These are phyloP conservation scores for Pyricularia sp. DNA, from an alignment of 2,329 filamentous ascomycete genomes.

Conservation along the genomic window DNA sequence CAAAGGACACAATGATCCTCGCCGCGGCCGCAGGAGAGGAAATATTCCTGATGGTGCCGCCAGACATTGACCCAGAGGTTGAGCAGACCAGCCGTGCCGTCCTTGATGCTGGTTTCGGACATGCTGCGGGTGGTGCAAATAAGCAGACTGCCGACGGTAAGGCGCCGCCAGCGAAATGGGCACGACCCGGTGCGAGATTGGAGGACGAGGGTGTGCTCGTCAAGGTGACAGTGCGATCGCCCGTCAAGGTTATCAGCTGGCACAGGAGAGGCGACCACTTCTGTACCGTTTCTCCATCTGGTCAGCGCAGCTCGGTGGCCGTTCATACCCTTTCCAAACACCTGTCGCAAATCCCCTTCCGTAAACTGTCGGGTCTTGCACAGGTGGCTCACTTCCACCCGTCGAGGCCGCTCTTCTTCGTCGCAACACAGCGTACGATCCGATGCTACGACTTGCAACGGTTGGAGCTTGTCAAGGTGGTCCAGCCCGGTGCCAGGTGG, in stretches of 20 bases:
- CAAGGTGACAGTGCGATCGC: slow-evolving; percentile 64
- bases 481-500: slow-evolving; percentile 86
- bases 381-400: slow-evolving; percentile 94
- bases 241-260: slow-evolving; percentile 83
- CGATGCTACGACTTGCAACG: slow-evolving; percentile 87
- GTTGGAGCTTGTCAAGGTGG: slow-evolving; percentile 82
- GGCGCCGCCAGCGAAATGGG: slow-evolving; percentile 69
- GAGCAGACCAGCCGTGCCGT: slow-evolving; percentile 63
- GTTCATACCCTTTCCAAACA: slow-evolving; percentile 95
- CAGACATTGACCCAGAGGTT: slow-evolving; percentile 55
- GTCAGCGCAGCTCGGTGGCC: slow-evolving; percentile 67
- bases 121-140: slow-evolving; percentile 52
- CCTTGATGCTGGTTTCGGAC: slow-evolving; percentile 84
- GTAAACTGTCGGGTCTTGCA: slow-evolving; percentile 56
- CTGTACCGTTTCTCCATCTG: slow-evolving; percentile 73
- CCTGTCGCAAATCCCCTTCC: slow-evolving; percentile 88
- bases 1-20: slow-evolving; percentile 65
- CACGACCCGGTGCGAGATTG: slow-evolving; percentile 59
- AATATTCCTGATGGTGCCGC: slow-evolving; percentile 71
- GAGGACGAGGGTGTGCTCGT: slow-evolving; percentile 69
- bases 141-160: slow-evolving; percentile 49
- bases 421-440: slow-evolving; percentile 87
- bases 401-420: slow-evolving; percentile 82
- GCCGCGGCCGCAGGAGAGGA: slow-evolving; percentile 76
- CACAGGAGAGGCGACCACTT: slow-evolving; percentile 92